Evolutionary conservation across 306 rosid species (phyloP), one percentile per base, ranked within the genome.

Genomic region (Adenanthera pavonina): DNA sequence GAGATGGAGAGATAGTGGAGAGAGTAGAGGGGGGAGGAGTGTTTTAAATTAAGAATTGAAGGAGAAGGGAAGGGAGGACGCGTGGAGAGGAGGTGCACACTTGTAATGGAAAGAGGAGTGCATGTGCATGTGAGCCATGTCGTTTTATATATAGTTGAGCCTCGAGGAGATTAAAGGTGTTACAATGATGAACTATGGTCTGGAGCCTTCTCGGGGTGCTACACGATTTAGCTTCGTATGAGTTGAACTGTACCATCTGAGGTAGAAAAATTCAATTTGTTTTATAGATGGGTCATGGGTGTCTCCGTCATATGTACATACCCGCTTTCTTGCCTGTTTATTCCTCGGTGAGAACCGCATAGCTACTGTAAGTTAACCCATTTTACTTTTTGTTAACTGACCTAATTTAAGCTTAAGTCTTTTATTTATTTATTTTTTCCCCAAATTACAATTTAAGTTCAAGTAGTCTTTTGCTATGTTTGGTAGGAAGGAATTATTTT

Each of bases 81-180:
- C 80, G 89, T 85, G 89, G 86, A 1, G 69, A 19, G 36, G 20
- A 69, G 47, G 30, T 11, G 75, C 80, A 85, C 89, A 89, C 88
- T 13, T 86, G 92, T 86, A 38, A 38, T 43, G 54, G 61, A 35
- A 13, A 56, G 25, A 57, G 87, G 53, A 16, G 16, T 43, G 34
- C 53, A 3, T 41, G 17, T 78, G 91, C 91, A 85, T 85, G 92
- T 5, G 77, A 76, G 73, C 71, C 44, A 46, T 87, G 90, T 86
- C 85, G 81, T 61, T 72, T 80, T 6, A 34, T 47, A 25, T 1
- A 25, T 1, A 25, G 30, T 25, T 25, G 30, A 25, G 30, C 17
- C 17, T 46, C 44, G 4, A 17, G 65, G 61, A 54, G 6, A n/a
- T n/a, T 16, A 77, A 51, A 80, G 15, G 80, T 81, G 84, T 68